phyloP scores from a whole-genome alignment of 371 early-diverging fungal genomes.

The Mucor velutinosus region DNA sequence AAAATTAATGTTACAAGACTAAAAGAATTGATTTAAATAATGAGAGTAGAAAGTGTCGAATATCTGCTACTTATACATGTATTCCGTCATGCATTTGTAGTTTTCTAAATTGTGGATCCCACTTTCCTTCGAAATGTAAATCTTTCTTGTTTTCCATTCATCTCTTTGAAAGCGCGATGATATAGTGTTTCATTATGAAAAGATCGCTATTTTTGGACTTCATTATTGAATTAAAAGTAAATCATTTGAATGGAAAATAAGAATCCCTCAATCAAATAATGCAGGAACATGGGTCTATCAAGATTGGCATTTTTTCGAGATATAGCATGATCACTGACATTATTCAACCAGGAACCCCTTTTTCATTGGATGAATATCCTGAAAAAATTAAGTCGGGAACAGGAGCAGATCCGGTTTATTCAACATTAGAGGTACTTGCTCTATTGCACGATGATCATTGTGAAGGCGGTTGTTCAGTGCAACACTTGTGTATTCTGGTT shows the following conservation, averaged over 20 bases:
- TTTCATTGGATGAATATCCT: no score
- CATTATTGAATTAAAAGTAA: no score
- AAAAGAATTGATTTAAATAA: background rate
- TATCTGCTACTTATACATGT: background rate
- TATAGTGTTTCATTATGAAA: background rate
- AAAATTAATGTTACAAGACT: background rate
- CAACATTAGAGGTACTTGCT: no score
- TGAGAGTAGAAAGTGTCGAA: background rate
- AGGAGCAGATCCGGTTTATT: no score
- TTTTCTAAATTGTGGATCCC: background rate
- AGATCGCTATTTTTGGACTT: background rate
- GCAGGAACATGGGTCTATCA: no score
- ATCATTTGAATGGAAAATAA: no score
- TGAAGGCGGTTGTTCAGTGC: background rate
- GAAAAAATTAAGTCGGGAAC: no score
- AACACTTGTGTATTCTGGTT: background rate
- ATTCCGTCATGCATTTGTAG: background rate
- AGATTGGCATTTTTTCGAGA: no score
- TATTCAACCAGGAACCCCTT: no score
- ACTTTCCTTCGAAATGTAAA: background rate
- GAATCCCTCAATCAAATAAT: no score
- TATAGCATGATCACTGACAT: no score
- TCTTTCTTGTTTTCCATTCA: background rate
- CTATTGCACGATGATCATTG: no score
- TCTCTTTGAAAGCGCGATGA: background rate